Conservation (phyloP, 1,139 yeast species). For the Maudiozyma humilis region DNA sequence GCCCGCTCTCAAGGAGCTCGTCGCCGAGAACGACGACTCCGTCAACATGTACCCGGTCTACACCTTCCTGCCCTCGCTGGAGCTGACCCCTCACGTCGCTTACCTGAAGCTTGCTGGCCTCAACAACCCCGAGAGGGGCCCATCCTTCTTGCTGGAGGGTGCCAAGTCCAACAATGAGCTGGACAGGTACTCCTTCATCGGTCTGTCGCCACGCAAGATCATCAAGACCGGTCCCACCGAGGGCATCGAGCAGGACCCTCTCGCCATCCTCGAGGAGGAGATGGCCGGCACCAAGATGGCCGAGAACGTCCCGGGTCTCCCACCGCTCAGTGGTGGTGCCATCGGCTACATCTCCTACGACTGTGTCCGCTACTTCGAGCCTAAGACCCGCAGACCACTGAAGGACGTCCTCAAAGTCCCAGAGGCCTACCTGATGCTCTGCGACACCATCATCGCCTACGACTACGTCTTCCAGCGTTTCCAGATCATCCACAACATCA, state of each 20-base stretch:
- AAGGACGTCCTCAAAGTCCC: constrained; percentile 79
- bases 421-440: constrained; percentile 85
- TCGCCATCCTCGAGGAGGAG: constrained; percentile 64
- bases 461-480: constrained; percentile 91
- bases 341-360: constrained; percentile 92
- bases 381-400: constrained; percentile 64
- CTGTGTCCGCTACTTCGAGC: constrained; percentile 93
- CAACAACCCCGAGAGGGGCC: constrained; percentile 48
- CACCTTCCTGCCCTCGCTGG: constrained; percentile 64
- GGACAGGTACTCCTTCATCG: constrained; percentile 85
- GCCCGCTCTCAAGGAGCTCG: constrained; percentile 41
- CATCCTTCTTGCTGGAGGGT: constrained; percentile 79
- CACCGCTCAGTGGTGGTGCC: constrained; percentile 89
- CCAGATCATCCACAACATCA: constrained; percentile 76
- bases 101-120: constrained; percentile 74
- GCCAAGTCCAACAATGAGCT: constrained; percentile 84
- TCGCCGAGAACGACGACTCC: constrained; percentile 34
- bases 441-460: constrained; percentile 81
- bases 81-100: constrained; percentile 82
- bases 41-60: constrained; percentile 66
- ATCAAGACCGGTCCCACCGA: constrained; percentile 69
- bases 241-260: constrained; percentile 67
- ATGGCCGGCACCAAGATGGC: constrained; percentile 59
- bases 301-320: constrained; percentile 63
- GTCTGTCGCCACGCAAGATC: constrained; percentile 71